phyloP scores from a whole-genome alignment of 1,139 yeast species.

The Candida sp. region DNA sequence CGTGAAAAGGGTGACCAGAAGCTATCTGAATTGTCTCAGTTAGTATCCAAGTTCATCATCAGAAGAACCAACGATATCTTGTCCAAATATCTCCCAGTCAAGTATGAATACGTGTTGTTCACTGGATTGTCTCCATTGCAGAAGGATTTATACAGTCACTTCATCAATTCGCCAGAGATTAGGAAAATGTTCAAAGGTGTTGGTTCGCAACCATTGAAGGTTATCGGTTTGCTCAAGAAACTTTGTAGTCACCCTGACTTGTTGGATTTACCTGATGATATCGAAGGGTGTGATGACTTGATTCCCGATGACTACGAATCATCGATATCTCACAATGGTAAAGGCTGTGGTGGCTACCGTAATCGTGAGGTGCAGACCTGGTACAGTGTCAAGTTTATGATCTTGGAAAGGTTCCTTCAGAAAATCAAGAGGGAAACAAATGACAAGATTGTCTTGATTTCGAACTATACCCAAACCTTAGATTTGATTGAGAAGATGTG shows the following conservation, averaged over 20 bases:
- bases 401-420: slow-evolving; percentile 74
- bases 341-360: slow-evolving; percentile 23
- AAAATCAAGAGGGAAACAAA: slow-evolving; percentile 81
- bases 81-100: slow-evolving; percentile 92
- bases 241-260: slow-evolving; percentile 94
- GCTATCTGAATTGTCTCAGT: slow-evolving; percentile 67
- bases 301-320: slow-evolving; percentile 78
- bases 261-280: slow-evolving; percentile 73
- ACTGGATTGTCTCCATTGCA: slow-evolving; percentile 87
- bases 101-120: slow-evolving; percentile 95
- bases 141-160: slow-evolving; percentile 67
- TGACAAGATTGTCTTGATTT: slow-evolving; percentile 92
- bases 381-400: slow-evolving; percentile 65
- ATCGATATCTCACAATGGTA: slow-evolving; percentile 23
- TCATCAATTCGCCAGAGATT: slow-evolving; percentile 83
- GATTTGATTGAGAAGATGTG: slow-evolving; percentile 92
- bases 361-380: slow-evolving; percentile 63
- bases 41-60: slow-evolving; percentile 90
- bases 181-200: slow-evolving; percentile 68
- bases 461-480: slow-evolving; percentile 93
- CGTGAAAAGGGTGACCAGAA: slow-evolving; percentile 73
- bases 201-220: slow-evolving; percentile 87
- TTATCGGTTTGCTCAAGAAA: slow-evolving; percentile 87
- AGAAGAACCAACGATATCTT: slow-evolving; percentile 95
- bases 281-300: slow-evolving; percentile 66